phyloP scores from a whole-genome alignment of 2,329 filamentous ascomycete species.

The Venturia nashicola region DNA sequence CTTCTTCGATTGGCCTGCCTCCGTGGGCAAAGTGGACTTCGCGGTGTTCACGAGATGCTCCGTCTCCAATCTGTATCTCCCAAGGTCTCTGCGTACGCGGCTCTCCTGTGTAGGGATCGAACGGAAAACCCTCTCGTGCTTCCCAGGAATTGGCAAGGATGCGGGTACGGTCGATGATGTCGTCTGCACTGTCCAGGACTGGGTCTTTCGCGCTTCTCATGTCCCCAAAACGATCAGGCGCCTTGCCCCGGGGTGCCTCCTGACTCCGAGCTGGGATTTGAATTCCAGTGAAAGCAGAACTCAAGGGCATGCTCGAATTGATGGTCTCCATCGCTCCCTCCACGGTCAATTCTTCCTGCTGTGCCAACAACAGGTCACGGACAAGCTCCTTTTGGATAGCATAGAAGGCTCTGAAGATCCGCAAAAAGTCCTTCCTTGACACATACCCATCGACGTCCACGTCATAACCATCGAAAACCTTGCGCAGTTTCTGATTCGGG shows the following conservation, averaged over 20 bases:
- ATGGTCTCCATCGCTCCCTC: slow-evolving; percentile 30
- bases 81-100: background rate
- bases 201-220: background rate
- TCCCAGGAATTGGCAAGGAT: slow-evolving; percentile 5
- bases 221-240: slow-evolving; percentile 7
- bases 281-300: slow-evolving; percentile 26
- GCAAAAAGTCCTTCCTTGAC: slow-evolving; percentile 11
- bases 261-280: background rate
- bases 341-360: slow-evolving; percentile 64
- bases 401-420: slow-evolving; percentile 88
- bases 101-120: slow-evolving; percentile 2
- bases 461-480: slow-evolving; percentile 11
- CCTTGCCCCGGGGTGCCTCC: slow-evolving; percentile 7
- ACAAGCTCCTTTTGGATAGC: slow-evolving; percentile 83
- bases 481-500: background rate
- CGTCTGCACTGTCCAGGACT: background rate
- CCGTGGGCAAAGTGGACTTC: slow-evolving; percentile 6
- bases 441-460: slow-evolving; percentile 11
- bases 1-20: background rate
- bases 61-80: background rate
- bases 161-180: background rate
- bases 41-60: background rate
- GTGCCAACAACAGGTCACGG: slow-evolving; percentile 59
- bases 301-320: slow-evolving; percentile 32
- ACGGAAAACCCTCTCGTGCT: slow-evolving; percentile 4